phyloP scores from a whole-genome alignment of 2,329 filamentous ascomycete species.

The Beauveria sp. region DNA sequence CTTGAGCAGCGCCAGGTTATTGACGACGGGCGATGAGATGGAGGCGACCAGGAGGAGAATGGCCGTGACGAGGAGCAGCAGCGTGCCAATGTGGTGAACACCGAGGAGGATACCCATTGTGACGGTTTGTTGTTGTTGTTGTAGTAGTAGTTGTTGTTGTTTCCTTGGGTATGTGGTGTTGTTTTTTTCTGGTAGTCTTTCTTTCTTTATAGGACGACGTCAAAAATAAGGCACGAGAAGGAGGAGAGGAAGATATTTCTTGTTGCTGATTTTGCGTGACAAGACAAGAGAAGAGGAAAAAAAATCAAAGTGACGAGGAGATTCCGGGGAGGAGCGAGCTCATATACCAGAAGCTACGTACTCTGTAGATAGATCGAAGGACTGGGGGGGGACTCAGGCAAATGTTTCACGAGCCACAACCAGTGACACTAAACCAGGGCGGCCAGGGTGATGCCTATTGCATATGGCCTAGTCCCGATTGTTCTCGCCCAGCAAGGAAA shows the following conservation, averaged over 20 bases:
- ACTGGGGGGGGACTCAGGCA: background rate
- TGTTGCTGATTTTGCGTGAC: constrained; percentile 3
- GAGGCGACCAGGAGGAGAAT: constrained; percentile 50
- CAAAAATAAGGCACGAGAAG: background rate
- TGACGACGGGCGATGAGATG: constrained; percentile 51
- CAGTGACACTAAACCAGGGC: too few relatives aligned
- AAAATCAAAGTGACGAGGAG: background rate
- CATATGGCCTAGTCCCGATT: background rate
- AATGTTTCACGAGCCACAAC: constrained; percentile 5
- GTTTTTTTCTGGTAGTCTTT: background rate
- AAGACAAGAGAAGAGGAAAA: background rate
- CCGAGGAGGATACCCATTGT: constrained; percentile 41
- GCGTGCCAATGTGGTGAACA: constrained; percentile 50
- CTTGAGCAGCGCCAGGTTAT: constrained; percentile 45
- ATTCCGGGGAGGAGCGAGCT: background rate
- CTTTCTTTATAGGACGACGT: background rate
- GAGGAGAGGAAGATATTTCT: background rate
- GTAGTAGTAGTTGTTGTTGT: background rate
- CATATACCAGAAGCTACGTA: background rate
- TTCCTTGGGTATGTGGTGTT: background rate
- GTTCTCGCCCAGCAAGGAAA: too few relatives aligned
- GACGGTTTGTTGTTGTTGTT: constrained; percentile 13
- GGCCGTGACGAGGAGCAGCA: constrained; percentile 46
- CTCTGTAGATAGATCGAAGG: background rate
- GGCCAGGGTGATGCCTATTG: background rate